phyloP scores from a whole-genome alignment of 345 rosid species.

The Lenwebbia sp. region DNA sequence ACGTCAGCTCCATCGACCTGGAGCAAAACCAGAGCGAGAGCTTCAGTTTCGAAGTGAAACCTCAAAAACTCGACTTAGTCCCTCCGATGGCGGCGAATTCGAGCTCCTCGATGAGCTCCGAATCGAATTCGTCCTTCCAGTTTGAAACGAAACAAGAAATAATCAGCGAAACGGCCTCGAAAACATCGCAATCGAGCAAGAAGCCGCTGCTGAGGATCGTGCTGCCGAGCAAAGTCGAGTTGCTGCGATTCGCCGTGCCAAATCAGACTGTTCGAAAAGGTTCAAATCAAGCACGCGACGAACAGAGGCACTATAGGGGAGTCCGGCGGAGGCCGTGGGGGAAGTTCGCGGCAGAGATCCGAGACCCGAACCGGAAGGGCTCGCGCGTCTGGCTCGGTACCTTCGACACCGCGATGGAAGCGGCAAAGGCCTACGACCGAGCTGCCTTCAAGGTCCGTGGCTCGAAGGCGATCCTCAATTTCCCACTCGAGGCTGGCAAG shows the following conservation, averaged over 20 bases:
- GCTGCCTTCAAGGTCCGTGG: conserved; percentile 80
- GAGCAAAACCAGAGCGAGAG: not conserved
- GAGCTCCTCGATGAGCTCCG: not conserved
- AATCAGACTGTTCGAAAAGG: not conserved
- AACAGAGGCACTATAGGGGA: conserved; percentile 69
- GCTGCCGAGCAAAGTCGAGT: conserved; percentile 33
- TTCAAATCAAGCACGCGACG: not conserved
- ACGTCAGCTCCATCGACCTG: not conserved
- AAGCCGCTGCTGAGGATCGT: conserved; percentile 40
- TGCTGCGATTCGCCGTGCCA: conserved; percentile 28
- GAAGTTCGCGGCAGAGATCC: conserved; percentile 91
- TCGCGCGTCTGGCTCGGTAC: conserved; percentile 87
- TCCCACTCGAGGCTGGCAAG: conserved; percentile 66
- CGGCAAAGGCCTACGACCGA: conserved; percentile 79
- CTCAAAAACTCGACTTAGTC: not conserved
- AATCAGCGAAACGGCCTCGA: conserved; percentile 18
- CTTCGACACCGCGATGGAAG: conserved; percentile 56
- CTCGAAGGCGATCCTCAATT: conserved; percentile 75
- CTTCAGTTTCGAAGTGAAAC: not conserved
- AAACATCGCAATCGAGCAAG: conserved; percentile 2
- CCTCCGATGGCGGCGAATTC: not conserved
- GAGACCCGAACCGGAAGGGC: conserved; percentile 74
- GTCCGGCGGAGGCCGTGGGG: conserved; percentile 94
- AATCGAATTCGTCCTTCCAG: conserved; percentile 2
- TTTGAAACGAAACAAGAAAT: conserved; percentile 35